Evolutionary conservation across 805 yeast genomes (phyloP).

Genomic region (Saccharomycopsis oosterbeekiorum): DNA sequence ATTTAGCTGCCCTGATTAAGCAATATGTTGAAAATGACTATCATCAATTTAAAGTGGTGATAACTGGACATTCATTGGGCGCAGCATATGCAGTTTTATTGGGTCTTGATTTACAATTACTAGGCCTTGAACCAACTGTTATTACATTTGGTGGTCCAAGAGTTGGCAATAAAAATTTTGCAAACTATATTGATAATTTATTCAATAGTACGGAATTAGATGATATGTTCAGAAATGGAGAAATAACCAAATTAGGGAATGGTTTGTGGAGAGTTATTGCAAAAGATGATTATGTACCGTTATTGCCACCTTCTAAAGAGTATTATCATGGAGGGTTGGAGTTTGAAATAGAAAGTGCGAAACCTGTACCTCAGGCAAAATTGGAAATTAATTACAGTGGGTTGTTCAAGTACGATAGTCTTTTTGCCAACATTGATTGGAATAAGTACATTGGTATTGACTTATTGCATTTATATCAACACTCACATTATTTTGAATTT

Average conservation of each 20-base stretch:
- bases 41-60: conserved; percentile 40
- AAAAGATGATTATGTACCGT: conserved; percentile 48
- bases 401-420: conserved; percentile 13
- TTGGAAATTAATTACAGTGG: conserved; percentile 20
- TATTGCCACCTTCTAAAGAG: conserved; percentile 39
- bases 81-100: conserved; percentile 58
- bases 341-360: conserved; percentile 32
- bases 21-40: conserved; percentile 27
- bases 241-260: conserved; percentile 22
- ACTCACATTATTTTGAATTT: conserved; percentile 8
- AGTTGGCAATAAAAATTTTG: conserved; percentile 45
- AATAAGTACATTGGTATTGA: conserved; percentile 5
- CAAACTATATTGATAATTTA: conserved; percentile 40
- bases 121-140: conserved; percentile 46
- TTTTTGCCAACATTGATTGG: conserved; percentile 10
- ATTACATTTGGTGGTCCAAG: conserved; percentile 57
- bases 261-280: conserved; percentile 51
- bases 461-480: conserved; percentile 13
- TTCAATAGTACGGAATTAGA: conserved; percentile 33
- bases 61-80: conserved; percentile 71
- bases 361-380: conserved; percentile 28
- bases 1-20: conserved; percentile 24
- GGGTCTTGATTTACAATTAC: conserved; percentile 48
- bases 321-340: conserved; percentile 44
- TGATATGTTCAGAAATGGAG: conserved; percentile 19